phyloP scores from a whole-genome alignment of 2,329 filamentous ascomycete species.

The Fusarium sp. region DNA sequence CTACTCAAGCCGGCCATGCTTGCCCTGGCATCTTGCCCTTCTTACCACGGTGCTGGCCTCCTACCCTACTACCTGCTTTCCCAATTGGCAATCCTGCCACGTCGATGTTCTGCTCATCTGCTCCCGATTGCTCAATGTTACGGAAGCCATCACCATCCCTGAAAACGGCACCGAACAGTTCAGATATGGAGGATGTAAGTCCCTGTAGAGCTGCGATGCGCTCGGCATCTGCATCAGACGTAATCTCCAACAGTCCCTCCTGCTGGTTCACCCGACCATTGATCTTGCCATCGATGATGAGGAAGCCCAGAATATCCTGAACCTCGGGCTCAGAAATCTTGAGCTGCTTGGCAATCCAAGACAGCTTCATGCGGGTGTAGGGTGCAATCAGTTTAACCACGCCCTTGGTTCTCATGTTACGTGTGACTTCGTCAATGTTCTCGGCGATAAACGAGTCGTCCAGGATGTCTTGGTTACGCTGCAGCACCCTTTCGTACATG shows the following conservation, averaged over 20 bases:
- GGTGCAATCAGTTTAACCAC: conserved; percentile 93
- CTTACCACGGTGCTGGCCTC: conserved; percentile 31
- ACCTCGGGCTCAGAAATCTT: conserved; percentile 88
- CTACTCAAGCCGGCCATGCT: conserved; percentile 10
- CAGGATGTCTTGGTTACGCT: conserved; percentile 88
- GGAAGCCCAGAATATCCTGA: conserved; percentile 92
- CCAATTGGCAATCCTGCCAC: conserved; percentile 39
- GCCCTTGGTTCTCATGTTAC: conserved; percentile 97
- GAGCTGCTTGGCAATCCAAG: conserved; percentile 88
- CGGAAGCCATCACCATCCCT: conserved; percentile 80
- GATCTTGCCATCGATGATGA: conserved; percentile 91
- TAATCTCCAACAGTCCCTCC: conserved; percentile 83
- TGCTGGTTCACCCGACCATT: conserved; percentile 91
- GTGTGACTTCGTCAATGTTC: conserved; percentile 98
- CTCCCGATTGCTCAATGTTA: conserved; percentile 40
- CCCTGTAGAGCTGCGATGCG: conserved; percentile 78
- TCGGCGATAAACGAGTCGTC: conserved; percentile 96
- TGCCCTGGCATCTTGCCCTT: conserved; percentile 37
- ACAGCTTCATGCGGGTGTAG: conserved; percentile 90
- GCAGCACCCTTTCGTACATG: conserved; percentile 87
- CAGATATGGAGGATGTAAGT: conserved; percentile 77
- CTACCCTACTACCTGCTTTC: conserved; percentile 17
- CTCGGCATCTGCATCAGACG: conserved; percentile 77
- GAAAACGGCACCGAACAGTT: conserved; percentile 78
- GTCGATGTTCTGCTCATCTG: conserved; percentile 49